Evolutionary conservation across 148 eudicot genomes (phyloP).

Genomic region (Rhododendron kiyosumense): DNA sequence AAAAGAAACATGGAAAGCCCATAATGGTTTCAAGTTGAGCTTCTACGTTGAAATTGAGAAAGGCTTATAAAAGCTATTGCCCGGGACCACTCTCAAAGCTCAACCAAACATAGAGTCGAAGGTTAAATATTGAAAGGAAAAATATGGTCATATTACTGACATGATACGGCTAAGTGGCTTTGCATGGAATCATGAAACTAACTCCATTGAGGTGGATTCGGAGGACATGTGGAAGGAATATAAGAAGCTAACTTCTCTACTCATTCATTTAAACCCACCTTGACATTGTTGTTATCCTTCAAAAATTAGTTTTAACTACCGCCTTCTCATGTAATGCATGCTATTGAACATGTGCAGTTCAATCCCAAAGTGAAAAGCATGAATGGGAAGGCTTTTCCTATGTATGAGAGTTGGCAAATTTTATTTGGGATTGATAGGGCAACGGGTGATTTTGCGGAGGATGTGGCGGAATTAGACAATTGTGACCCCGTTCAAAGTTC

Average conservation of each 20-base stretch:
- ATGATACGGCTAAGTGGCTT: not conserved
- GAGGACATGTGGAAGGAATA: not conserved
- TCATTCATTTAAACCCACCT: not conserved
- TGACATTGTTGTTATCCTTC: too few species aligned
- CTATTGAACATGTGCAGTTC: too few species aligned
- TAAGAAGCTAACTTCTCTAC: not conserved
- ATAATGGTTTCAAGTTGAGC: not conserved
- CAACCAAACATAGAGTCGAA: not conserved
- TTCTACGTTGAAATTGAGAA: not conserved
- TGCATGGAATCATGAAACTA: not conserved
- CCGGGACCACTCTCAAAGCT: not conserved
- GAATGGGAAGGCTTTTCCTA: too few species aligned
- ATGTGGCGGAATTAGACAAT: too few species aligned
- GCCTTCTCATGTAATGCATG: too few species aligned
- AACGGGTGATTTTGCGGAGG: too few species aligned
- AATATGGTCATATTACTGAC: not conserved
- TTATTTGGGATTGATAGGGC: too few species aligned
- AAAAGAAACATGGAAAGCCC: not conserved
- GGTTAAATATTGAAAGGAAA: not conserved
- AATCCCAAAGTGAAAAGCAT: too few species aligned
- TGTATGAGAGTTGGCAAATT: too few species aligned
- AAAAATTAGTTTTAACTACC: too few species aligned
- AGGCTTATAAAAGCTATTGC: not conserved
- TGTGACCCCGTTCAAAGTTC: too few species aligned
- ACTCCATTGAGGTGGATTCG: not conserved